Evolutionary conservation across 2,329 filamentous ascomycete species (phyloP).

Genomic region (Venturia aucupariae): DNA sequence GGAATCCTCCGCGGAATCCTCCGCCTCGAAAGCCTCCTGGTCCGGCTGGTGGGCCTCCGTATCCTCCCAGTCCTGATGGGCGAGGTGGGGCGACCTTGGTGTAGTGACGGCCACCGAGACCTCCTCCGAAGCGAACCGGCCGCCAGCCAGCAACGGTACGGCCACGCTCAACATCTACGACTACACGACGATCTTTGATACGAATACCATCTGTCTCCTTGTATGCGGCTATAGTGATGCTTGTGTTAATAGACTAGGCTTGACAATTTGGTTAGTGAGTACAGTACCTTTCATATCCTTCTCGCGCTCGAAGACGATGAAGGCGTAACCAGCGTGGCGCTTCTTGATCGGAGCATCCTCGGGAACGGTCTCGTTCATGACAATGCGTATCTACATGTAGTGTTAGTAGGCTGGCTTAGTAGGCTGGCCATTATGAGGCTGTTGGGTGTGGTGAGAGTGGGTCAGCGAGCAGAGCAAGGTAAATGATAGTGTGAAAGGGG

Average conservation of each 20-base stretch:
- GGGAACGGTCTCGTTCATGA: conserved; percentile 66
- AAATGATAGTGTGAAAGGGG: not conserved
- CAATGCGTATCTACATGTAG: conserved; percentile 64
- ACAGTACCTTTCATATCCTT: conserved; percentile 95
- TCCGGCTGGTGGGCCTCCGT: conserved; percentile 44
- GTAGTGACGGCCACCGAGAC: conserved; percentile 84
- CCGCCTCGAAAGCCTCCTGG: conserved; percentile 44
- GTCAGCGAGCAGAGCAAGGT: not conserved
- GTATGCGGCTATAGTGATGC: conserved; percentile 68
- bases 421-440: not conserved
- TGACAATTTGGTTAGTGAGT: conserved; percentile 3
- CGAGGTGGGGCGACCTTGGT: conserved; percentile 70
- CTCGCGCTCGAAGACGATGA: conserved; percentile 93
- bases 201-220: conserved; percentile 79
- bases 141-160: conserved; percentile 92
- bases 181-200: conserved; percentile 84
- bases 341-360: conserved; percentile 45
- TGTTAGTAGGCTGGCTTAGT: not conserved
- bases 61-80: conserved; percentile 55
- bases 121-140: conserved; percentile 82
- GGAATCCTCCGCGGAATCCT: conserved; percentile 46
- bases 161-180: conserved; percentile 93
- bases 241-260: conserved; percentile 19
- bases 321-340: conserved; percentile 87
- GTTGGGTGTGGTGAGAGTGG: not conserved